These are phyloP conservation scores for Fusarium sp. DNA, from an alignment of 2,329 filamentous ascomycete species.

Conservation along the genomic window DNA sequence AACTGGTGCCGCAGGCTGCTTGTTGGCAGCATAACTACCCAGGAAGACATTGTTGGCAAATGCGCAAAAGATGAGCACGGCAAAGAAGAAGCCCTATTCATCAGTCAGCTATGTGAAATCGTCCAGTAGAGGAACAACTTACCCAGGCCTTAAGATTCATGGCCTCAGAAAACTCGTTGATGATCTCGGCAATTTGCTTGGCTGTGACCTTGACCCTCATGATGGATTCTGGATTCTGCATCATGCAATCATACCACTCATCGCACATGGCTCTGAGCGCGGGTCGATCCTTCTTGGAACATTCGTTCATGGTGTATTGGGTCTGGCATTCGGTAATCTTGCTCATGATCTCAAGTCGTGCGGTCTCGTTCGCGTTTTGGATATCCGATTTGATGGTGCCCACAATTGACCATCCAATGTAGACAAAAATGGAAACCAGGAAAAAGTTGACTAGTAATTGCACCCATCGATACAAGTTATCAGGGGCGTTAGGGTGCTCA, in stretches of 20 bases:
- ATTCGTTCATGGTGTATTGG: slow-evolving; percentile 81
- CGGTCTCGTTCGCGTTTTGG: slow-evolving; percentile 74
- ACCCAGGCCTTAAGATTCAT: slow-evolving; percentile 84
- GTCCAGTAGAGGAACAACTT: slow-evolving; percentile 41
- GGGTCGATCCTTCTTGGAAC: slow-evolving; percentile 72
- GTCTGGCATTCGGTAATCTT: slow-evolving; percentile 79
- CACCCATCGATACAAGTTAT: slow-evolving; percentile 69
- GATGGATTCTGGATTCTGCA: slow-evolving; percentile 79
- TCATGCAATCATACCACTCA: slow-evolving; percentile 89
- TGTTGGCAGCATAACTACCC: slow-evolving; percentile 51
- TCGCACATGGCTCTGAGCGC: slow-evolving; percentile 79
- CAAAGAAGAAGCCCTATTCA: slow-evolving; percentile 61
- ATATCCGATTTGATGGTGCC: slow-evolving; percentile 80
- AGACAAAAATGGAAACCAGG: slow-evolving; percentile 66
- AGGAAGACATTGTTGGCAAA: slow-evolving; percentile 64
- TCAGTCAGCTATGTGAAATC: slow-evolving; percentile 21
- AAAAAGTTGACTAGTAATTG: slow-evolving; percentile 72
- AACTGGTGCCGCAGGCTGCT: slow-evolving; percentile 43
- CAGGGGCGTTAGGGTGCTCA: slow-evolving; percentile 67
- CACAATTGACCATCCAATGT: slow-evolving; percentile 76
- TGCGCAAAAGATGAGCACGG: slow-evolving; percentile 60
- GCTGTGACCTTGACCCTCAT: slow-evolving; percentile 84
- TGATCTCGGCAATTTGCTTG: slow-evolving; percentile 88
- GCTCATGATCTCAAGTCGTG: slow-evolving; percentile 73
- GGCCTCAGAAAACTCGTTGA: slow-evolving; percentile 92